Percentiles rank a stretch among this genome's conserved stretches.
These are phyloP conservation scores for Rhynchosporium graminicola DNA, from an alignment of 2,329 filamentous ascomycete genomes.

Conservation along the genomic window DNA sequence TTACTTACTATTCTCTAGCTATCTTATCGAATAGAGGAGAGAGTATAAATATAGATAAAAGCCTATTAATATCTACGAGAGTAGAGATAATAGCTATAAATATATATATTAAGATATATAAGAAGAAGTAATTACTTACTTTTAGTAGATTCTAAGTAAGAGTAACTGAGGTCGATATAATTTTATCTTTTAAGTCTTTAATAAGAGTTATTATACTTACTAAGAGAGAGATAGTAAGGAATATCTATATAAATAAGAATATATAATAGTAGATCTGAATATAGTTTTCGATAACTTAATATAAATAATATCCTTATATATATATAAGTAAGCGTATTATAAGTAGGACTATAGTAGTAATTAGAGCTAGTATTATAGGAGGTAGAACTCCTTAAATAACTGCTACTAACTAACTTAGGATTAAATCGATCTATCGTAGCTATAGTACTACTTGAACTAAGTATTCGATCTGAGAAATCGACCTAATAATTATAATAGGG, in stretches of 20 bases:
- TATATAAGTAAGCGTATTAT: slow-evolving; percentile 21
- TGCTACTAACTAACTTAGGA: slow-evolving; percentile 22
- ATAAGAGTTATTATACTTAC: slow-evolving; percentile 27
- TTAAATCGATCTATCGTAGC: slow-evolving; percentile 19
- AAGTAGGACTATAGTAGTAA: slow-evolving; percentile 18
- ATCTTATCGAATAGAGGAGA: slow-evolving; percentile 30
- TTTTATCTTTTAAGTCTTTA: slow-evolving; percentile 22
- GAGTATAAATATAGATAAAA: slow-evolving; percentile 23
- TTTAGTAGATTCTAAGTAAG: slow-evolving; percentile 32
- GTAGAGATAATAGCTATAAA: slow-evolving; percentile 23
- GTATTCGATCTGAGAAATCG: slow-evolving; percentile 26
- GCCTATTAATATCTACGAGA: slow-evolving; percentile 15
- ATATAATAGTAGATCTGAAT: slow-evolving; percentile 70
- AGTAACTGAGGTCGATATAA: slow-evolving; percentile 21
- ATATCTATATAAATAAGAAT: slow-evolving; percentile 70
- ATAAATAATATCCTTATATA: neutral
- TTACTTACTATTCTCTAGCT: slow-evolving; percentile 28
- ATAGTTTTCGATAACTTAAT: slow-evolving; percentile 34
- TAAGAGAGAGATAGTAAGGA: slow-evolving; percentile 59
- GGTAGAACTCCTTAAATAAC: slow-evolving; percentile 27
- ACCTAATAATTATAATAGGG: slow-evolving; percentile 26
- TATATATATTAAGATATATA: slow-evolving; percentile 30
- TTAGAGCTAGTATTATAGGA: slow-evolving; percentile 17
- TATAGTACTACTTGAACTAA: slow-evolving; percentile 19
- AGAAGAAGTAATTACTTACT: slow-evolving; percentile 35